phyloP scores from a whole-genome alignment of 1,284 basidiomycete genomes.

The Ustilago tritici region DNA sequence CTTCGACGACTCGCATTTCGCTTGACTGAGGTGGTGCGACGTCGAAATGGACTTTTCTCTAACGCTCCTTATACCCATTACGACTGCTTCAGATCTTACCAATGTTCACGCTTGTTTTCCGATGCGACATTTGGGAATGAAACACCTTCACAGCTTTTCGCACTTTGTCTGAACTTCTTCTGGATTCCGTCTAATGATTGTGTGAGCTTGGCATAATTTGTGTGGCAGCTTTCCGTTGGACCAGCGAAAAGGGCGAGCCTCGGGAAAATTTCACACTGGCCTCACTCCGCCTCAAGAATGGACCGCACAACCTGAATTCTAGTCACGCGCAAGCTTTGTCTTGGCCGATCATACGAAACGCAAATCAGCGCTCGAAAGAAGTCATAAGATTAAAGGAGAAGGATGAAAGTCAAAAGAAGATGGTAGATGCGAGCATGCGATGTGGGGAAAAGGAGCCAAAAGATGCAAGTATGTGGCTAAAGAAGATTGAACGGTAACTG shows the following conservation, averaged over 20 bases:
- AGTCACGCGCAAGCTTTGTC: not conserved
- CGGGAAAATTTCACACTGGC: too few relatives aligned
- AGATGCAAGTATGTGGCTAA: slow-evolving; percentile 1
- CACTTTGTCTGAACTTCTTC: not conserved
- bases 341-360: not conserved
- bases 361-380: slow-evolving; percentile 3
- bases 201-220: not conserved
- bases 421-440: slow-evolving; percentile 2
- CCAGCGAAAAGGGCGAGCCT: not conserved
- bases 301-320: not conserved
- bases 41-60: not conserved
- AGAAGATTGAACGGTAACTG: slow-evolving; percentile 8
- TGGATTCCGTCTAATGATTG: not conserved
- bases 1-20: slow-evolving; percentile 29
- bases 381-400: slow-evolving; percentile 1
- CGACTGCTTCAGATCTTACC: not conserved
- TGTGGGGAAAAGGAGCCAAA: slow-evolving; percentile 7
- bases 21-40: slow-evolving; percentile 14
- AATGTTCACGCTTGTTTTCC: not conserved
- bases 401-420: not conserved
- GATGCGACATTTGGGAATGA: not conserved
- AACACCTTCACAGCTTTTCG: not conserved
- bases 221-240: not conserved
- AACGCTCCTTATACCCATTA: not conserved
- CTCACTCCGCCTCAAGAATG: not conserved